Evolutionary conservation across 1,284 basidiomycete genomes (phyloP).

Genomic region (Boletellus sp.): DNA sequence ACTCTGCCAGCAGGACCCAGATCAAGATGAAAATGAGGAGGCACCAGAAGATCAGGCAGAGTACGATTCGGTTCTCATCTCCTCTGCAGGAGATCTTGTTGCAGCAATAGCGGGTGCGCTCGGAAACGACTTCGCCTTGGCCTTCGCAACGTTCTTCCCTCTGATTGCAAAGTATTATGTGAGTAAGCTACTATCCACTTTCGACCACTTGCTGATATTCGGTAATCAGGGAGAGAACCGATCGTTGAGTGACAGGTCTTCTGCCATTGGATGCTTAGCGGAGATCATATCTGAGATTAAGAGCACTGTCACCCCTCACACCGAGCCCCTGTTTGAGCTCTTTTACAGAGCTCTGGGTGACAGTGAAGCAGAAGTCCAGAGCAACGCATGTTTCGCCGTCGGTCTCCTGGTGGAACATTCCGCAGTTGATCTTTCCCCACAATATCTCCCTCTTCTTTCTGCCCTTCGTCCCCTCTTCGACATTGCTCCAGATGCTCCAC

Average conservation of each 20-base stretch:
- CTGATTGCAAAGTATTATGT: slow-evolving; percentile 93
- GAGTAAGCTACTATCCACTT: slow-evolving; percentile 32
- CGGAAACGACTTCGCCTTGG: slow-evolving; percentile 81
- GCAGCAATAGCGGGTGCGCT: slow-evolving; percentile 86
- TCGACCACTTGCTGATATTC: slow-evolving; percentile 9
- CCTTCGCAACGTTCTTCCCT: slow-evolving; percentile 86
- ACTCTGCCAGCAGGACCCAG: slow-evolving; percentile 93
- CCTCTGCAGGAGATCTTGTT: slow-evolving; percentile 93
- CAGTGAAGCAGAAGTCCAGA: slow-evolving; percentile 87
- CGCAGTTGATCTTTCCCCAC: slow-evolving; percentile 76
- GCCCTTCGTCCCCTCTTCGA: slow-evolving; percentile 84
- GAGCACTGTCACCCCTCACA: slow-evolving; percentile 80
- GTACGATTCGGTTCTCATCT: slow-evolving; percentile 94
- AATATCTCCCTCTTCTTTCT: slow-evolving; percentile 78
- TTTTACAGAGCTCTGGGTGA: slow-evolving; percentile 85
- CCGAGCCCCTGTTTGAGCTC: slow-evolving; percentile 79
- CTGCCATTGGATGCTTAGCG: slow-evolving; percentile 90
- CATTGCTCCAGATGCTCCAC: slow-evolving; percentile 56
- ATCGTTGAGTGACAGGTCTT: slow-evolving; percentile 87
- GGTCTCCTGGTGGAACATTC: slow-evolving; percentile 93
- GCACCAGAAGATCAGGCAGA: slow-evolving; percentile 87
- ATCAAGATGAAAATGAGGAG: slow-evolving; percentile 85
- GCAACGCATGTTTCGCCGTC: slow-evolving; percentile 93
- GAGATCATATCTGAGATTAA: slow-evolving; percentile 97
- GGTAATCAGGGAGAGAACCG: slow-evolving; percentile 71